Conservation (phyloP, 148 eudicot species). For the Gaultheria prostrata region DNA sequence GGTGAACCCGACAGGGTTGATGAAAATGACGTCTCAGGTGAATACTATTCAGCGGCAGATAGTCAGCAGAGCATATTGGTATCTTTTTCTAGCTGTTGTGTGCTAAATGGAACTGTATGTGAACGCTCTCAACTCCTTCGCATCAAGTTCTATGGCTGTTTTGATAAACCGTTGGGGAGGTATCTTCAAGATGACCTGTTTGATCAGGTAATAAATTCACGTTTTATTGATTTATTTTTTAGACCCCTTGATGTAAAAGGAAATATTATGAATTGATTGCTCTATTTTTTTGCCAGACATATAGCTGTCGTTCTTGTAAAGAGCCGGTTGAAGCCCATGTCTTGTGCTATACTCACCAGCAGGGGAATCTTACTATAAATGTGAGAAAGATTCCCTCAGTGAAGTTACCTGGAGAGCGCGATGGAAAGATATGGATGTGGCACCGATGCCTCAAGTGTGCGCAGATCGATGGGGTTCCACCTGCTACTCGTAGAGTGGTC, state of each 20-base stretch:
- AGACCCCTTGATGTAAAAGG: neutral
- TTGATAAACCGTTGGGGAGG: conserved; percentile 93
- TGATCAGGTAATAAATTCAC: conserved; percentile 58
- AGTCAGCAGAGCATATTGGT: conserved; percentile 81
- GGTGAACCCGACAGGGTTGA: conserved; percentile 24
- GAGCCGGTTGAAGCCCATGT: conserved; percentile 93
- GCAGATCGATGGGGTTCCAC: conserved; percentile 69
- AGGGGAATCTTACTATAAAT: conserved; percentile 84
- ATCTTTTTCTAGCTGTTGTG: conserved; percentile 86
- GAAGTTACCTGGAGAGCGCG: conserved; percentile 78
- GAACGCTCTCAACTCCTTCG: conserved; percentile 90
- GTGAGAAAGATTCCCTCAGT: conserved; percentile 62
- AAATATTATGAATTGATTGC: conserved; percentile 3
- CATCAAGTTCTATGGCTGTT: conserved; percentile 80
- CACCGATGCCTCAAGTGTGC: conserved; percentile 90
- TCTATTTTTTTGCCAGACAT: conserved; percentile 45
- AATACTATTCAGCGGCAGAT: conserved; percentile 56
- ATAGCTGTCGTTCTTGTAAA: conserved; percentile 71
- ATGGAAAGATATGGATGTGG: conserved; percentile 99
- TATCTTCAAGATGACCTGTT: conserved; percentile 83
- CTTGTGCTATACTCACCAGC: conserved; percentile 82
- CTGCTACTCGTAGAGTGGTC: conserved; percentile 76
- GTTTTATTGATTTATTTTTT: conserved; percentile 3
- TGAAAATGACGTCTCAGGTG: conserved; percentile 46
- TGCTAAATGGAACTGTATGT: conserved; percentile 81